phyloP scores from a whole-genome alignment of 768 basidiomycete species.

The Trametes meyenii region DNA sequence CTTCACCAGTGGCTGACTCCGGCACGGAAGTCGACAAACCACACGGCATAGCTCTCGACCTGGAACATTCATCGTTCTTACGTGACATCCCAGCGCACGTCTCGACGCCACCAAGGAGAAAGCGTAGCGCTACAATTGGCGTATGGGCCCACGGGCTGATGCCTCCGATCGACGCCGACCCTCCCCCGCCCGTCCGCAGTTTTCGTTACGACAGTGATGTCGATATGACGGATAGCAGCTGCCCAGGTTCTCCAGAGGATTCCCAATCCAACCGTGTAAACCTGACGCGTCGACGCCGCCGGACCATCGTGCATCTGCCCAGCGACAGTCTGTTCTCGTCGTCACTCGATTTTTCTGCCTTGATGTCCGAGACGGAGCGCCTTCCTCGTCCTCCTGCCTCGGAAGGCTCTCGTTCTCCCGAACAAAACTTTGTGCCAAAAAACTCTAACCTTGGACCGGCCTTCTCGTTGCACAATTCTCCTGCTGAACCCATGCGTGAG shows the following conservation, averaged over 20 bases:
- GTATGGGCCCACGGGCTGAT: slow-evolving; percentile 16
- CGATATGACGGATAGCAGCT: slow-evolving; percentile 21
- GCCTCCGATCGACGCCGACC: slow-evolving; percentile 22
- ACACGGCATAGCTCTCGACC: slow-evolving; percentile 8
- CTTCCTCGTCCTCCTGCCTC: slow-evolving; percentile 18
- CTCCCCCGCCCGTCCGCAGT: slow-evolving; percentile 18
- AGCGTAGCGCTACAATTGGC: slow-evolving; percentile 21
- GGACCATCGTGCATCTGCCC: slow-evolving; percentile 30
- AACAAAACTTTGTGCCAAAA: background rate
- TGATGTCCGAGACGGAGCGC: slow-evolving; percentile 21
- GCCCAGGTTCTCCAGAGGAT: slow-evolving; percentile 12
- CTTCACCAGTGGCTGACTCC: slow-evolving; percentile 16
- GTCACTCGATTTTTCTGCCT: slow-evolving; percentile 32
- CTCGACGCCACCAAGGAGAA: slow-evolving; percentile 31
- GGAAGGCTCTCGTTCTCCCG: slow-evolving; percentile 13
- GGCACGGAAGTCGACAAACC: slow-evolving; percentile 9
- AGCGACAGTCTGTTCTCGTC: slow-evolving; percentile 35
- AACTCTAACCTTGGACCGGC: slow-evolving; percentile 19
- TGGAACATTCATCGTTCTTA: slow-evolving; percentile 27
- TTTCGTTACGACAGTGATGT: slow-evolving; percentile 22
- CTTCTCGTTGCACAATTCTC: slow-evolving; percentile 12
- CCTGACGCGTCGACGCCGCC: slow-evolving; percentile 28
- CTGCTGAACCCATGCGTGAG: background rate
- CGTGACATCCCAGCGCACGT: slow-evolving; percentile 24
- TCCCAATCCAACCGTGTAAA: slow-evolving; percentile 2